These are phyloP conservation scores for Apiospora aurea DNA, from an alignment of 2,329 filamentous ascomycete genomes.

Conservation along the genomic window DNA sequence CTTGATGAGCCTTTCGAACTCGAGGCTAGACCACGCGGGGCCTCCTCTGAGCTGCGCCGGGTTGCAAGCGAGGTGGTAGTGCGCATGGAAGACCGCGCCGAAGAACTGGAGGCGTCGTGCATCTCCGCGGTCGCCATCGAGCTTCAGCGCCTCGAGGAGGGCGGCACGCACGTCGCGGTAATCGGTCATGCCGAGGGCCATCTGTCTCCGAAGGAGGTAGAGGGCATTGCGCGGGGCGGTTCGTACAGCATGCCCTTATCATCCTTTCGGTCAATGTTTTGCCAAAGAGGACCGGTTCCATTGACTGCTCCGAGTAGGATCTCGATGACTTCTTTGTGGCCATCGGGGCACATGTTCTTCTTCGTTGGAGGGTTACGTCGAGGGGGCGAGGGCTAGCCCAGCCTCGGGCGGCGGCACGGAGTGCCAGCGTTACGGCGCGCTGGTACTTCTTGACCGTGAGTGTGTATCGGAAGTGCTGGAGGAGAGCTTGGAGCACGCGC, in stretches of 20 bases:
- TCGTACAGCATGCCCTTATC: neutral
- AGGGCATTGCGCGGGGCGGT: neutral
- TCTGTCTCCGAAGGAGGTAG: neutral
- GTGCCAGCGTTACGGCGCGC: neutral
- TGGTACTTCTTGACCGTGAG: neutral
- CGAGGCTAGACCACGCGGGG: accelerated
- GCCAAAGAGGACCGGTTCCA: neutral
- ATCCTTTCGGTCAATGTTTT: neutral
- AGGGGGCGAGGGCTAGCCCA: neutral
- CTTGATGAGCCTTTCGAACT: neutral
- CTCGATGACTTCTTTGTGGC: neutral
- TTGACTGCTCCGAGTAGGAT: neutral
- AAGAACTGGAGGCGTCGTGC: neutral
- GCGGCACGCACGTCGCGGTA: neutral
- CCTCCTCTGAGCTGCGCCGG: neutral
- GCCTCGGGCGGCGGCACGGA: neutral
- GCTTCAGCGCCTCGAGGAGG: neutral
- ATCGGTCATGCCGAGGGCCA: neutral
- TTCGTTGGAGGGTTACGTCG: neutral
- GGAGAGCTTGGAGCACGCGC: neutral
- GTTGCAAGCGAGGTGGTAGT: neutral
- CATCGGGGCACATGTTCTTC: neutral
- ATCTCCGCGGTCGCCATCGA: neutral
- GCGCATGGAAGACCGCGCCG: neutral
- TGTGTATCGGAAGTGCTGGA: neutral